Evolutionary conservation across 2,329 filamentous ascomycete species (phyloP), one percentile per base, ranked within the genome.

Genomic region (Cercospora zeae-maydis): DNA sequence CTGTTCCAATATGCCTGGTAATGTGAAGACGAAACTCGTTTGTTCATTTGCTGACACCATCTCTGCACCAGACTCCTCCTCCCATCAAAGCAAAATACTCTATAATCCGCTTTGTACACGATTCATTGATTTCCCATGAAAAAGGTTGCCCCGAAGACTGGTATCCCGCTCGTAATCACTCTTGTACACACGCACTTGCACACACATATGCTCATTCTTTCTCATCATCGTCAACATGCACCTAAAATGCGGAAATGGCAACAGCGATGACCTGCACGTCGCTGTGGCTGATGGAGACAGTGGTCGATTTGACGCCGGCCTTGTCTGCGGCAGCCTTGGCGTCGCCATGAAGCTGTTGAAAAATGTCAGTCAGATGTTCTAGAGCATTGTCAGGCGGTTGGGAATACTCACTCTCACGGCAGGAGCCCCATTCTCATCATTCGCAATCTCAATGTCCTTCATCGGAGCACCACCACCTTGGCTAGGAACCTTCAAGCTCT

Each of bases 241-340:
- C 2, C 33, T 65, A 75, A 63, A 75, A 73, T 9, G 72, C 71
- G 19, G 74, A 75, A 31, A 76, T 72, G 8, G 96, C 95, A 72
- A 99, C 91, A 51, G 95, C 93, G 73, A 98, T 93, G 65, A 95
- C 93, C 79, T 99, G 95, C 63, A 84, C 88, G 71, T 98, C 93
- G 39, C 90, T 95, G 79, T 99, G 96, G 71, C 93, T 97, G 75
- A 99, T 97, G 74, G 92, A 96, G 70, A 99, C 90, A 68, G 84
- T 93, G 68, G 98, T 88, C 60, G 88, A 87, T 82, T 93, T 96
- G 47, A 98, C 87, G 65, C 93, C 92, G 27, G 89, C 92, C 76
- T 91, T 84, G 76, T 89, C 87, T n/a, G 95, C 95, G 59, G 91
- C 92, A 58, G 85, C 79, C 66, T 92, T 87, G 58, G 95, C 95